Evolutionary conservation across 129 eudicot genomes (phyloP), one percentile per base, ranked within the genome.

Genomic region (Sambucus nigra): DNA sequence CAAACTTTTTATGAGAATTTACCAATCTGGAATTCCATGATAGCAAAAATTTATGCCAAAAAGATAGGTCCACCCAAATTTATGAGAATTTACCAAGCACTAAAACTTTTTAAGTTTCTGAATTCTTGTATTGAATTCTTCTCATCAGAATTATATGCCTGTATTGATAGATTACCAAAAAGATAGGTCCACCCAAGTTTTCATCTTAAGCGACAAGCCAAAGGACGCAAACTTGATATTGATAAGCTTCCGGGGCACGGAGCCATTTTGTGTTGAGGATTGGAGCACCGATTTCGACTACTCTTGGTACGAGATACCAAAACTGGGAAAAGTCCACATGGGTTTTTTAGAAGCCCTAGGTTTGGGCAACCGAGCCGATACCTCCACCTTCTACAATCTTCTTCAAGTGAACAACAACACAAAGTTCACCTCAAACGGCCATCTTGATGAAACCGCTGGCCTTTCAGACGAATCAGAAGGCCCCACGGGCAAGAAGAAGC

Each of bases 301-400:
- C 68, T 91, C 98, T 60, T 91, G 98, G 98, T 86, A 81, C 23
- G 87, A 85, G 42, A 73, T 91, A 23, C 95, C 94, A 19, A 55
- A 69, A 42, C 28, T 86, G 29, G 98, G 98, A 29, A 91, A 79
- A 77, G 72, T 91, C 60, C 98, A 91, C 69, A 77, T 91, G 94
- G 98, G 98, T 32, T 91, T 91, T 59, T 64, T 91, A 41, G 98
- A 91, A 79, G 98, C 95, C 59, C 59, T 91, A 70, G 98, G 98
- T 40, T 69, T 91, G 26, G 98, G 98, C 48, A 74, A 64, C 82
- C 74, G 98, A 70, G 55, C 58, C 10, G 28, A 82, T 13, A 28
- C 80, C 40, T 61, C 89, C 44, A 67, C 98, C 39, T 85, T 91
- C 61, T 63, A 42, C n/a, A n/a, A 69, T 3, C 68, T 47, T 38